Percentiles rank a stretch among this genome's conserved stretches.
phyloP scores from a whole-genome alignment of 306 rosid species.

The Prosopis cineraria region DNA sequence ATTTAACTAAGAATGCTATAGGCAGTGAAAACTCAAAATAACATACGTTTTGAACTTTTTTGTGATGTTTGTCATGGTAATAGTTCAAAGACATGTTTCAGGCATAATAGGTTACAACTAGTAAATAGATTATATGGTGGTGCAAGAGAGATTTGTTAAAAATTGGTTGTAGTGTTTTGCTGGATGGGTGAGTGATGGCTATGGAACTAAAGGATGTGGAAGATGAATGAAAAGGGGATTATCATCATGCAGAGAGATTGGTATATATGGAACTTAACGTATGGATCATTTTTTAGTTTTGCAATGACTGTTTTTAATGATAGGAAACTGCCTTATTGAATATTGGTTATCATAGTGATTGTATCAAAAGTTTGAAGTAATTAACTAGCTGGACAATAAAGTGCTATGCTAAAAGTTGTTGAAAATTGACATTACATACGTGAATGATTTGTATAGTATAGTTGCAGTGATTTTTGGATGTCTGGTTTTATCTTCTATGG shows the following conservation, averaged over 20 bases:
- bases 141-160: not conserved
- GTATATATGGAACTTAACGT: not conserved
- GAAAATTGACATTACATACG: conserved; percentile 4
- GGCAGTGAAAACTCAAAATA: too few species aligned
- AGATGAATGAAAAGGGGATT: not conserved
- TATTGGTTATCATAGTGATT: not conserved
- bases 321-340: not conserved
- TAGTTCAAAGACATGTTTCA: too few species aligned
- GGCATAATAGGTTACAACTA: too few species aligned
- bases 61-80: too few species aligned
- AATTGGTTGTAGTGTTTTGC: not conserved
- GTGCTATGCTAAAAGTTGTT: not conserved
- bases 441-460: conserved; percentile 6
- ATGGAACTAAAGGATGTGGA: not conserved
- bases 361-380: conserved; percentile 10
- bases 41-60: too few species aligned
- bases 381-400: conserved; percentile 7
- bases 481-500: not conserved
- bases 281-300: not conserved
- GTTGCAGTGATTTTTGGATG: not conserved
- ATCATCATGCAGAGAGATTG: not conserved
- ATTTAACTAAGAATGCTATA: too few species aligned
- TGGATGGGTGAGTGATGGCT: not conserved
- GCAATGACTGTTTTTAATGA: not conserved
- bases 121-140: not conserved